phyloP scores from a whole-genome alignment of 2,329 filamentous ascomycete species.

The Cercospora sp. region DNA sequence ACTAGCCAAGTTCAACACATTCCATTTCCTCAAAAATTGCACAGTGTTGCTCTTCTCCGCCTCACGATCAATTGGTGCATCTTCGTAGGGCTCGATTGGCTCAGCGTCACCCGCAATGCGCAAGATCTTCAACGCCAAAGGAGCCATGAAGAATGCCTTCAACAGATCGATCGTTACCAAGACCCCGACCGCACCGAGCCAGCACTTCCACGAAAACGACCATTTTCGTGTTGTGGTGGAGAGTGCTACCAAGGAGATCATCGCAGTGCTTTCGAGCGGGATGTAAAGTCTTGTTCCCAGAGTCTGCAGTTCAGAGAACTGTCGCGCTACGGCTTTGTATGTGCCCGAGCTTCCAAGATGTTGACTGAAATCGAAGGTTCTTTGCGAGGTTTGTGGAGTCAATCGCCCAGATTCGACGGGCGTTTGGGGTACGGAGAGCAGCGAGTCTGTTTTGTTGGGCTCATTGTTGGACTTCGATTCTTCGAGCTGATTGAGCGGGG shows the following conservation, averaged over 20 bases:
- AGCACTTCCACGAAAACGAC: constrained; percentile 25
- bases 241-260: constrained; percentile 26
- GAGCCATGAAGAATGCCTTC: constrained; percentile 30
- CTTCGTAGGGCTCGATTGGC: constrained; percentile 36
- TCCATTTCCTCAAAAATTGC: constrained; percentile 32
- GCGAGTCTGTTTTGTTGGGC: constrained; percentile 11
- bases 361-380: constrained; percentile 21
- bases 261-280: constrained; percentile 29
- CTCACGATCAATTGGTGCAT: constrained; percentile 35
- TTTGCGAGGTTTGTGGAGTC: constrained; percentile 25
- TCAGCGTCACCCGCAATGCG: constrained; percentile 33
- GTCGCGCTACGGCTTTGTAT: constrained; percentile 34
- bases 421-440: constrained; percentile 20
- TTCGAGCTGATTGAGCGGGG: not conserved
- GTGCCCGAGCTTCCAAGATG: constrained; percentile 25
- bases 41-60: constrained; percentile 36
- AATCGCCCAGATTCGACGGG: constrained; percentile 25
- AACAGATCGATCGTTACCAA: constrained; percentile 31
- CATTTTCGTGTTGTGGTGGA: constrained; percentile 25
- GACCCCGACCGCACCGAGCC: constrained; percentile 29
- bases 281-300: constrained; percentile 29
- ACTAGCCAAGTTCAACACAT: constrained; percentile 11
- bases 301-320: constrained; percentile 31
- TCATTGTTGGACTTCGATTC: not conserved
- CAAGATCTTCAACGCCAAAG: constrained; percentile 33